phyloP scores from a whole-genome alignment of 345 rosid species.

The Populus tremula region DNA sequence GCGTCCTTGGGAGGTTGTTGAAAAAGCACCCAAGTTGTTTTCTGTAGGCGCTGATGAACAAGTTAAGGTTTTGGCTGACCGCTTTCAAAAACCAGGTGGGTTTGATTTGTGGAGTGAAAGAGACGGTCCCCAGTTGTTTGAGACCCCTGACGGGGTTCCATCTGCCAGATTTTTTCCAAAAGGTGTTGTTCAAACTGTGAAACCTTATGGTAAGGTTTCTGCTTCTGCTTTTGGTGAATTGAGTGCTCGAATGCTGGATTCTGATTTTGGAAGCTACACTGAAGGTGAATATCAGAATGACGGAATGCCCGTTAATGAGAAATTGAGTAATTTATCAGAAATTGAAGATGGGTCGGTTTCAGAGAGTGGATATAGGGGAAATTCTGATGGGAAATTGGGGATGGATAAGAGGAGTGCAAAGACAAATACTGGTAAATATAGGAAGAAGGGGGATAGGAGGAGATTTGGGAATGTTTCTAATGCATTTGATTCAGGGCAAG shows the following conservation, averaged over 20 bases:
- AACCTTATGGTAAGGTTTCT: slow-evolving; percentile 44
- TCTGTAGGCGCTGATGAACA: slow-evolving; percentile 80
- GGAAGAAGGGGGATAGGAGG: slow-evolving; percentile 5
- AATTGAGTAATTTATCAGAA: slow-evolving; percentile 4
- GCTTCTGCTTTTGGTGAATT: slow-evolving; percentile 15
- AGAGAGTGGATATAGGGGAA: background rate
- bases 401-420: background rate
- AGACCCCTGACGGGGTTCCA: slow-evolving; percentile 53
- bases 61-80: slow-evolving; percentile 79
- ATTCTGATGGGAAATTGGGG: slow-evolving; percentile 3
- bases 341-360: background rate
- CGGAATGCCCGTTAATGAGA: background rate
- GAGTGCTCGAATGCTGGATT: background rate
- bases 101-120: slow-evolving; percentile 74
- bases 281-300: background rate
- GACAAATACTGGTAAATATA: background rate
- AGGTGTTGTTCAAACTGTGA: slow-evolving; percentile 80
- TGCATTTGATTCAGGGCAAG: slow-evolving; percentile 1
- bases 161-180: slow-evolving; percentile 85
- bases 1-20: slow-evolving; percentile 81
- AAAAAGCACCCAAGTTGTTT: slow-evolving; percentile 64
- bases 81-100: slow-evolving; percentile 86
- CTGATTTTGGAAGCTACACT: background rate
- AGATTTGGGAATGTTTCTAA: background rate
- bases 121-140: slow-evolving; percentile 70